Base-by-base conservation (phyloP, 2,329 filamentous ascomycete species). In the Pestalotiopsis sp. region DNA sequence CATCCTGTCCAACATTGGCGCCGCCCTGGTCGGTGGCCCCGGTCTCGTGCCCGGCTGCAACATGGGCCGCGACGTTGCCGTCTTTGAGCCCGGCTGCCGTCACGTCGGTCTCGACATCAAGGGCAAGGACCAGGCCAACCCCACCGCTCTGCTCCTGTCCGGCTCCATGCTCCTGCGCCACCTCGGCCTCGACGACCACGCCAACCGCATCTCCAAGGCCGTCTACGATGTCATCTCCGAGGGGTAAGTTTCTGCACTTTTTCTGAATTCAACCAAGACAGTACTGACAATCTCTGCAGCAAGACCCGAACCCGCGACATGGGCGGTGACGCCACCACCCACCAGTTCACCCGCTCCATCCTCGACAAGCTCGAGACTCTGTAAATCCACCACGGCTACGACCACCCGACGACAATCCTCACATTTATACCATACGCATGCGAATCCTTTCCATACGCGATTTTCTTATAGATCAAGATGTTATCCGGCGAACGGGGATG, bases 71-170 rank as follows among this genome's bases (percentile, higher is more conserved):
- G 95, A 99, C 75, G 94, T 98, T 68, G 96, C 96, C 76, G 94
- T 99, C 75, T 99, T 99, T 83, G 96, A 99, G 89, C 96, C 96
- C 70, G 96, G 96, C 74, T 99, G 96, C 91, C 92, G 96, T 85
- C 96, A 99, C 89, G 96, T 99, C 80, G 96, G 96, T 84, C 92
- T 99, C 64, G 96, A 99, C 82, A 99, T 99, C 86, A 95, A 98
- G 91, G 96, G 96, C 87, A 98, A 98, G 88, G 95, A 98, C 84
- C 94, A 98, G 87, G 96, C 96, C 74, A 99, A 99, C 89, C 96
- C 96, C 66, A 98, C 94, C 68, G 96, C 96, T 73, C 88, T 99
- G 86, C 90, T 99, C 75, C 92, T 99, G 72, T 97, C 94, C 70
- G 94, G 94, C 74, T 93, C 94, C 81, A 99, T 99, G 96, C 92